Evolutionary conservation across 225 moss, liverwort and hornwort genomes (phyloP), one percentile per base, ranked within the genome.

Genomic region (Polytrichum formosum): DNA sequence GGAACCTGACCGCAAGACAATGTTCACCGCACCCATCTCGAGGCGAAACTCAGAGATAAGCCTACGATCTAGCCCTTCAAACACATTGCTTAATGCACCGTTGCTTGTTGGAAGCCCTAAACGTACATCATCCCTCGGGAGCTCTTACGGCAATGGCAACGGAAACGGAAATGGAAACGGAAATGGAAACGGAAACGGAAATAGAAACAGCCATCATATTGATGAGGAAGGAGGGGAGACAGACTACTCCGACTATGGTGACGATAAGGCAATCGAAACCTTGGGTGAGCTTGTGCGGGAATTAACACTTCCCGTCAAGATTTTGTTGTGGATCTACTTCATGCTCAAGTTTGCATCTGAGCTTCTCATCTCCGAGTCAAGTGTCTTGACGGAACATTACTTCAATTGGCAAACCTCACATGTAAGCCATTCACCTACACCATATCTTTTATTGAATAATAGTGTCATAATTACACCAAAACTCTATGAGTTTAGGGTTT

Each of bases 291-390:
- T 87, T 56, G 19, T 87, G 87, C 81, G 84, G 77, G 87, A 87
- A 74, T 73, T 79, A 53, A 79, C 81, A 35, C 73, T 76, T 67
- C 81, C 79, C n/a, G 73, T 86, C 58, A 85, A 75, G 86, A 94
- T 94, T 58, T 75, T 94, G 81, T 67, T 97, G 76, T 88, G 91
- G 70, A 92, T 97, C 70, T 97, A 97, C 69, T 97, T 97, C 67
- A 97, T 97, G 96, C 79, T 97, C 61, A 97, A 97, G 67, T 94
- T 85, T 69, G 83, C 94, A 54, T 86, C 92, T 53, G 96, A 97
- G 81, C 89, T 97, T 75, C 82, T 97, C 33, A 81, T 97, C 21
- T 93, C 96, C 6, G 96, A 89, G 63, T 97, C 94, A 26, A 97
- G 96, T 82, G 91, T 97, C 35, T 73, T 92, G 70, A 94, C 96